Percentiles rank a stretch among this genome's conserved stretches.
phyloP scores from a whole-genome alignment of 2,329 filamentous ascomycete genomes.

The Ciborinia camelliae region DNA sequence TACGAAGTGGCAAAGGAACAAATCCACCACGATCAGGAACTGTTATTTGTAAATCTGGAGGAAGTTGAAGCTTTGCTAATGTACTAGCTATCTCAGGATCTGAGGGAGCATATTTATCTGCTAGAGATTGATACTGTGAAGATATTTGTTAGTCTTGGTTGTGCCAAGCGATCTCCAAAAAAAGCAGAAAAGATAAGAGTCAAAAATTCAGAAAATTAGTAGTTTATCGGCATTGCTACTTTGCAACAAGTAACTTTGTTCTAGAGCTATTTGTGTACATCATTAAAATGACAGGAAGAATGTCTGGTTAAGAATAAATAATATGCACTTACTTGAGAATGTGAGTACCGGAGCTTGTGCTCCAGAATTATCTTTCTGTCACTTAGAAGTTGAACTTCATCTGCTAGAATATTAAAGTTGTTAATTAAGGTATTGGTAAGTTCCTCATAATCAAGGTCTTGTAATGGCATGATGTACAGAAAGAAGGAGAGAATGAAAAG shows the following conservation, averaged over 20 bases:
- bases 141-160: constrained; percentile 33
- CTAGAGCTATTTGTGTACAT: constrained; percentile 71
- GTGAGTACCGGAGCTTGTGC: constrained; percentile 63
- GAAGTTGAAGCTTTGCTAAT: constrained; percentile 63
- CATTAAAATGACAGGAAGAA: constrained; percentile 35
- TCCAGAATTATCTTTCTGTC: constrained; percentile 63
- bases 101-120: constrained; percentile 62
- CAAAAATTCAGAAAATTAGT: constrained; percentile 48
- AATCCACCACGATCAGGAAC: constrained; percentile 30
- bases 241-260: constrained; percentile 59
- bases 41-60: constrained; percentile 43
- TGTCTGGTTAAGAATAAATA: constrained; percentile 2
- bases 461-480: constrained; percentile 32
- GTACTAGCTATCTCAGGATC: constrained; percentile 64
- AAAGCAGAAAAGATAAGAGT: constrained; percentile 23
- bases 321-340: constrained; percentile 56
- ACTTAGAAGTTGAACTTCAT: constrained; percentile 61
- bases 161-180: constrained; percentile 1
- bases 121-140: constrained; percentile 58
- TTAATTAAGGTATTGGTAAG: constrained; percentile 58
- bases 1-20: constrained; percentile 36
- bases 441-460: constrained; percentile 36
- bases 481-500: constrained; percentile 8
- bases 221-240: constrained; percentile 58
- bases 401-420: constrained; percentile 62